Conservation (phyloP, 108 stramenopile genomes). For the Chaetoceros tenuissimus region DNA sequence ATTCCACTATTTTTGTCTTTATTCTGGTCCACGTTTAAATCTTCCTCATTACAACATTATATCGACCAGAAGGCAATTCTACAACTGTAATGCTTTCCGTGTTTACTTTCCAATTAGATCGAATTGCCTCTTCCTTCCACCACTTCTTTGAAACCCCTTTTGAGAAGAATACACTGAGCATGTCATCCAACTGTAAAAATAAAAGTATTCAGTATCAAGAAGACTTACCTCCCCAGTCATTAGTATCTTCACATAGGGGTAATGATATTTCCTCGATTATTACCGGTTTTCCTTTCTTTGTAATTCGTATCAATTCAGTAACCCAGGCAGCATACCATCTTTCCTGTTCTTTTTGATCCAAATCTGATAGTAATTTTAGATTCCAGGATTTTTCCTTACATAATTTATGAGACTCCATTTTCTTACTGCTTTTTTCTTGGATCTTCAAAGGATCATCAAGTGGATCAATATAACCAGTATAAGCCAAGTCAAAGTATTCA, state of each 20-base stretch:
- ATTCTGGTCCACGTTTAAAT: too few species aligned
- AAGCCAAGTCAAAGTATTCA: constrained; percentile 32
- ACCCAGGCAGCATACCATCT: constrained; percentile 27
- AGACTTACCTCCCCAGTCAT: constrained; percentile 16
- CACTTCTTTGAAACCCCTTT: constrained; percentile 23
- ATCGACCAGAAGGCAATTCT: constrained; percentile 14
- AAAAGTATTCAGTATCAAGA: not conserved
- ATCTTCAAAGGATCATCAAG: constrained; percentile 13
- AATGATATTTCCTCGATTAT: constrained; percentile 26
- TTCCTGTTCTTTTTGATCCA: constrained; percentile 21
- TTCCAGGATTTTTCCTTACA: constrained; percentile 2
- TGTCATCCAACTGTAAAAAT: not conserved
- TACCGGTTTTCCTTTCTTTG: constrained; percentile 33
- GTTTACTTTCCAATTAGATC: constrained; percentile 40
- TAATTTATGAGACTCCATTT: not conserved
- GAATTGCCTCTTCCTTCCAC: constrained; percentile 16
- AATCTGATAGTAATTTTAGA: constrained; percentile 4
- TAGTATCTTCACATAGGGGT: constrained; percentile 14
- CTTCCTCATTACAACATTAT: constrained; percentile 39
- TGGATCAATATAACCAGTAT: constrained; percentile 23
- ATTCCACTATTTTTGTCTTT: too few species aligned
- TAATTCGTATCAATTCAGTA: constrained; percentile 33
- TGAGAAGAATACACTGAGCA: constrained; percentile 17
- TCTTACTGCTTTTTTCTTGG: not conserved
- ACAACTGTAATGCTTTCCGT: constrained; percentile 17